Evolutionary conservation across 768 basidiomycete species (phyloP).

Genomic region (Sporobolomyces roseus): DNA sequence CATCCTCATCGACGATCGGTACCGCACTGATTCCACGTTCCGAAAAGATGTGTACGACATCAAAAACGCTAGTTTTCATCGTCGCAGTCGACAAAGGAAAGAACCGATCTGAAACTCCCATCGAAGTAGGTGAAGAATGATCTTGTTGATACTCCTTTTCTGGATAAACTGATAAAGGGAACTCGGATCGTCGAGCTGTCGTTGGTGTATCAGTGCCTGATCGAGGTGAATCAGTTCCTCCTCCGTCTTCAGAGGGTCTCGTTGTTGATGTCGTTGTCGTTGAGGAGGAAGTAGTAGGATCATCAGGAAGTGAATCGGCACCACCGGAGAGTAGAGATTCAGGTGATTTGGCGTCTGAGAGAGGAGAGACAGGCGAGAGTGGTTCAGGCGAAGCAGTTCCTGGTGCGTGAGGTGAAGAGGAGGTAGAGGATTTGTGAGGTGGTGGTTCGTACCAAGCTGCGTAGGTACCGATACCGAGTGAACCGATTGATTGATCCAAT

Average conservation of each 20-base stretch:
- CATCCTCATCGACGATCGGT: constrained; percentile 76
- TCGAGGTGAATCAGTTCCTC: neutral
- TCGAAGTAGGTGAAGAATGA: neutral
- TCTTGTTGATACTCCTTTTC: neutral
- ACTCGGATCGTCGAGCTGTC: neutral
- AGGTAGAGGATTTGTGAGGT: constrained; percentile 1
- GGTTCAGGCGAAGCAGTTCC: neutral
- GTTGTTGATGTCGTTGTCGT: too few relatives aligned
- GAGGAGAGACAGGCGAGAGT: neutral
- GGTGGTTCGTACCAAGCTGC: constrained; percentile 55
- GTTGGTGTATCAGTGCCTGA: constrained; percentile 6
- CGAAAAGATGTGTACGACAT: constrained; percentile 98
- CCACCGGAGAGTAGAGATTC: neutral
- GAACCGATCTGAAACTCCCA: constrained; percentile 61
- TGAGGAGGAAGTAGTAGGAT: neutral
- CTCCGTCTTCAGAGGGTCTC: too few relatives aligned
- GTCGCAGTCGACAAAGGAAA: constrained; percentile 89
- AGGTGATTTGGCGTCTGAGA: neutral
- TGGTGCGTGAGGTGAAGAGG: neutral
- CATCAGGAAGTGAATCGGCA: neutral
- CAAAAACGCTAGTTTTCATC: constrained; percentile 85
- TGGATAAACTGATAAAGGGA: neutral
- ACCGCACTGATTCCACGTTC: constrained; percentile 93
- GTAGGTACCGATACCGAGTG: constrained; percentile 89
- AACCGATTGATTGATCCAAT: constrained; percentile 72